These are phyloP conservation scores for Fusarium lyarnte DNA, from an alignment of 2,329 filamentous ascomycete species.

Conservation along the genomic window DNA sequence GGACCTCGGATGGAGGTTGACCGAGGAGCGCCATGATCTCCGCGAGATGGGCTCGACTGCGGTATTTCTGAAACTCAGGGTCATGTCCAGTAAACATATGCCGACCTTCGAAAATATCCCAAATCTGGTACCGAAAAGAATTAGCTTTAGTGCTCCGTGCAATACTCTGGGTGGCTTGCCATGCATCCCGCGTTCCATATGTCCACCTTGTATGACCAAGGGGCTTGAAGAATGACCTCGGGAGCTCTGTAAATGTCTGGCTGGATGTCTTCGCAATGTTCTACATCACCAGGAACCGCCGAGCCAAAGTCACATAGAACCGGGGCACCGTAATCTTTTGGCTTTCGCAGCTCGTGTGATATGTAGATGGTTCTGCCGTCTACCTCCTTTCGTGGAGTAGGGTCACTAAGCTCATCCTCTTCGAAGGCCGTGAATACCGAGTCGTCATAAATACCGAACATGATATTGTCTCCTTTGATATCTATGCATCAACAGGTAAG, in stretches of 20 bases:
- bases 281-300: slow-evolving; percentile 48
- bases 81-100: slow-evolving; percentile 56
- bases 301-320: slow-evolving; percentile 62
- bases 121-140: slow-evolving; percentile 48
- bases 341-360: slow-evolving; percentile 52
- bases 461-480: slow-evolving; percentile 59
- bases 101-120: slow-evolving; percentile 58
- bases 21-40: slow-evolving; percentile 60
- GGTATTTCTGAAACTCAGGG: slow-evolving; percentile 50
- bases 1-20: slow-evolving; percentile 50
- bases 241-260: slow-evolving; percentile 54
- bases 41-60: slow-evolving; percentile 57
- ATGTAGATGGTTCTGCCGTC: slow-evolving; percentile 54
- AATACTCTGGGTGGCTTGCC: slow-evolving; percentile 49
- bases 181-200: slow-evolving; percentile 63
- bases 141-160: neutral
- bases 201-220: slow-evolving; percentile 59
- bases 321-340: slow-evolving; percentile 45
- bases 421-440: slow-evolving; percentile 52
- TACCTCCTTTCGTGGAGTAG: slow-evolving; percentile 54
- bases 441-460: slow-evolving; percentile 54
- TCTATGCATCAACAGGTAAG: slow-evolving; percentile 45
- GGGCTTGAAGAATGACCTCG: slow-evolving; percentile 57
- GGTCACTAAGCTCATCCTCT: slow-evolving; percentile 51
- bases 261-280: slow-evolving; percentile 50